Evolutionary conservation across 192 early-diverging fungal genomes (phyloP).

Genomic region (Dissophora ornata): DNA sequence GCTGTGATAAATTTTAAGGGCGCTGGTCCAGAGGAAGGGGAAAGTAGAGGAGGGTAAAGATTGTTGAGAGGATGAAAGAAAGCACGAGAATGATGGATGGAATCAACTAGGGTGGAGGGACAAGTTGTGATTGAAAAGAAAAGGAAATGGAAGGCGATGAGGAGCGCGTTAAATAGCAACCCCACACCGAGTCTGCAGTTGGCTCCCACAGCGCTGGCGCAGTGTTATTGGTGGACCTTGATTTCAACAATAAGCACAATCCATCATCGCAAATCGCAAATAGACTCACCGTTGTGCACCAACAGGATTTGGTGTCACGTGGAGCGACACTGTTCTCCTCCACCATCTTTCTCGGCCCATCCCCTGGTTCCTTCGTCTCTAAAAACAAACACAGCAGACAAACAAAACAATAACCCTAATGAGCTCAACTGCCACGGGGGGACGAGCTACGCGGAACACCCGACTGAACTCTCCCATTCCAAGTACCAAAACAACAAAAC

Average conservation of each 20-base stretch:
- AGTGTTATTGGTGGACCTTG: constrained; percentile 9
- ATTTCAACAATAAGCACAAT: neutral
- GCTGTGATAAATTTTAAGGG: neutral
- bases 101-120: too few relatives aligned
- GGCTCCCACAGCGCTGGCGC: constrained; percentile 4
- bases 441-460: neutral
- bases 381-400: too few relatives aligned
- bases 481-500: neutral
- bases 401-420: neutral
- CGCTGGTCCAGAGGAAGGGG: neutral
- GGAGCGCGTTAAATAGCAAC: neutral
- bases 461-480: neutral
- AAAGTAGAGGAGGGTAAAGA: neutral
- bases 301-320: too few relatives aligned
- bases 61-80: neutral
- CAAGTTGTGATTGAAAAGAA: too few relatives aligned
- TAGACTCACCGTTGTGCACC: too few relatives aligned
- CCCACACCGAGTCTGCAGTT: neutral
- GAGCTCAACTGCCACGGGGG: neutral
- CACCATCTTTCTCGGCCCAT: too few relatives aligned
- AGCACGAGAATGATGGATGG: neutral
- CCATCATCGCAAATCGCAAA: too few relatives aligned
- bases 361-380: too few relatives aligned
- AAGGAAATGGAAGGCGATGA: constrained; percentile 1
- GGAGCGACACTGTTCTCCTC: too few relatives aligned